Conservation (phyloP, 441 rosid genomes). For the Brassica hybrid region DNA sequence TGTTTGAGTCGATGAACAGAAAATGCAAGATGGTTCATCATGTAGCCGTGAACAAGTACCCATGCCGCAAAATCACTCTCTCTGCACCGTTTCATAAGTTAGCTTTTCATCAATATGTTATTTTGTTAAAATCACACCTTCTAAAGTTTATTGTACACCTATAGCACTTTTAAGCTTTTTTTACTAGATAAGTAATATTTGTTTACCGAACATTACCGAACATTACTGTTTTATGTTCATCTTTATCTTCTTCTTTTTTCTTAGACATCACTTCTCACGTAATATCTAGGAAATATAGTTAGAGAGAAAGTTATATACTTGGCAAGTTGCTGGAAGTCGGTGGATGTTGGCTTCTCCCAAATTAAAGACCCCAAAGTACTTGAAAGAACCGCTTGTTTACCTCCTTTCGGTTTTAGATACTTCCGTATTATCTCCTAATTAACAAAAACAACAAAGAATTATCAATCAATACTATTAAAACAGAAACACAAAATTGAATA, state of each 20-base stretch:
- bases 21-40: constrained; percentile 90
- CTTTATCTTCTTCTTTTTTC: not conserved
- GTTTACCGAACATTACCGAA: not conserved
- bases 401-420: constrained; percentile 56
- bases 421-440: constrained; percentile 70
- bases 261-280: not conserved
- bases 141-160: not conserved
- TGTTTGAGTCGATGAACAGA: too few relatives aligned
- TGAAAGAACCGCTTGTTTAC: constrained; percentile 70
- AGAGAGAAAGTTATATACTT: constrained; percentile 47
- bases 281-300: not conserved
- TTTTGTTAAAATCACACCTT: not conserved
- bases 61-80: constrained; percentile 95
- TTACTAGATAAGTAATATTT: not conserved
- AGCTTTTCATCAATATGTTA: constrained; percentile 2
- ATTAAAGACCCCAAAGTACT: too few relatives aligned
- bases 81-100: constrained; percentile 31
- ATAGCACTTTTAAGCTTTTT: not conserved
- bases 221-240: not conserved
- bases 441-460: not conserved
- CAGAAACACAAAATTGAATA: too few relatives aligned
- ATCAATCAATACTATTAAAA: too few relatives aligned
- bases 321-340: constrained; percentile 79
- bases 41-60: constrained; percentile 89
- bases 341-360: constrained; percentile 76